Percentiles rank a stretch among this genome's conserved stretches.
These are phyloP conservation scores for Tetraselmis striata DNA, from an alignment of 139 green algal species.

Conservation along the genomic window DNA sequence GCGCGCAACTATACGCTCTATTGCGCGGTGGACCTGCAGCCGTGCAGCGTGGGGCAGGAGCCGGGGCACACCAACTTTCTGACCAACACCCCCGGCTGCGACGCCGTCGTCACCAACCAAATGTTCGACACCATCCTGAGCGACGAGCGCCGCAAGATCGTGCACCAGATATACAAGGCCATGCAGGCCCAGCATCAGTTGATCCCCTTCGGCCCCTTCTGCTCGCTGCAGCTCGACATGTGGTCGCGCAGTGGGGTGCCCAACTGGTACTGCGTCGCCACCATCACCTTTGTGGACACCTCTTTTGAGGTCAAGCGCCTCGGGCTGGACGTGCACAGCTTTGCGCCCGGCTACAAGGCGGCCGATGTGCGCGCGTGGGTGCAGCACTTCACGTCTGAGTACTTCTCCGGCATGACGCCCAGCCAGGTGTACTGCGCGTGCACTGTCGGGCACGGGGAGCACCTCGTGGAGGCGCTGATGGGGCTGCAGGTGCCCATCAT, in stretches of 20 bases:
- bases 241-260: background rate
- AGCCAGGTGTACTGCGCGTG: background rate
- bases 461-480: background rate
- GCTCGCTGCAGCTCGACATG: background rate
- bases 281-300: background rate
- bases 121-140: background rate
- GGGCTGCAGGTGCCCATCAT: background rate
- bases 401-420: background rate
- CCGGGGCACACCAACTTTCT: background rate
- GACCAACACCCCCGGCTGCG: background rate
- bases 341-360: background rate
- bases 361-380: background rate
- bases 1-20: background rate
- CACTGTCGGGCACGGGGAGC: background rate
- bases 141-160: background rate
- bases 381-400: background rate
- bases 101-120: background rate
- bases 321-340: background rate
- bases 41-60: background rate
- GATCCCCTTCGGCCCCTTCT: background rate
- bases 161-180: background rate
- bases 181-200: background rate
- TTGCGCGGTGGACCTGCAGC: background rate
- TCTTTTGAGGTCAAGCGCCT: background rate
- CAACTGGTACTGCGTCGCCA: background rate